Conservation (phyloP, 495 filamentous ascomycete species). For the Hyaloscypha hepaticicola region DNA sequence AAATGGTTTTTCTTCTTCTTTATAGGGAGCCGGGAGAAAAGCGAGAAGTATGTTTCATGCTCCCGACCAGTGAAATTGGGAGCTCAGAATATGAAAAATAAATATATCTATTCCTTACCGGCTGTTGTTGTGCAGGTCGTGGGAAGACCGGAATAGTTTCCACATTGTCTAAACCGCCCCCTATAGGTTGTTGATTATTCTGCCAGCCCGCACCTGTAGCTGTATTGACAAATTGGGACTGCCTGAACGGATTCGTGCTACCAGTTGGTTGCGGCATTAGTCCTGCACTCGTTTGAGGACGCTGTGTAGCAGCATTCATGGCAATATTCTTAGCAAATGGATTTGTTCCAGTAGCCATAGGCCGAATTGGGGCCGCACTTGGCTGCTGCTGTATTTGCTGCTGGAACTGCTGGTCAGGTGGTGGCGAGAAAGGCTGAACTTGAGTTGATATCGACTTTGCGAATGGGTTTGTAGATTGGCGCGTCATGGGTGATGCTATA, state of each 20-base stretch:
- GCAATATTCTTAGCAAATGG: constrained; percentile 58
- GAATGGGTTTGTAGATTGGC: constrained; percentile 86
- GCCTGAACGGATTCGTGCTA: constrained; percentile 92
- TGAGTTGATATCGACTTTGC: constrained; percentile 54
- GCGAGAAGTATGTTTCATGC: neutral
- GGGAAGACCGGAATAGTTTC: constrained; percentile 86
- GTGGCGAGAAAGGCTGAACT: constrained; percentile 46
- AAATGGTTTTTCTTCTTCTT: too few relatives aligned
- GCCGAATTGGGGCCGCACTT: constrained; percentile 47
- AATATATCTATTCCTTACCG: too few relatives aligned
- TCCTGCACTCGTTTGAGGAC: constrained; percentile 44
- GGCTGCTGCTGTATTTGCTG: constrained; percentile 40
- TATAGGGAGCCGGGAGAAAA: too few relatives aligned
- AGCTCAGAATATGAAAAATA: too few relatives aligned
- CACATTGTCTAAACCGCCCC: constrained; percentile 81
- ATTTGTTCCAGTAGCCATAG: constrained; percentile 68
- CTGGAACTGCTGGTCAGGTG: constrained; percentile 45
- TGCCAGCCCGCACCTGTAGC: constrained; percentile 88
- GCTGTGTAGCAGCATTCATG: constrained; percentile 29
- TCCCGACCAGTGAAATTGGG: too few relatives aligned
- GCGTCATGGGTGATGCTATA: constrained; percentile 45
- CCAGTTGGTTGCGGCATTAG: constrained; percentile 70
- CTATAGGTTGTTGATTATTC: constrained; percentile 69
- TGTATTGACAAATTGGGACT: constrained; percentile 83
- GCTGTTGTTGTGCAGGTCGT: constrained; percentile 59